Percentiles rank a stretch among this genome's conserved stretches.
These are phyloP conservation scores for Fusarium solani-melongenae DNA, from an alignment of 2,329 filamentous ascomycete species.

Conservation along the genomic window DNA sequence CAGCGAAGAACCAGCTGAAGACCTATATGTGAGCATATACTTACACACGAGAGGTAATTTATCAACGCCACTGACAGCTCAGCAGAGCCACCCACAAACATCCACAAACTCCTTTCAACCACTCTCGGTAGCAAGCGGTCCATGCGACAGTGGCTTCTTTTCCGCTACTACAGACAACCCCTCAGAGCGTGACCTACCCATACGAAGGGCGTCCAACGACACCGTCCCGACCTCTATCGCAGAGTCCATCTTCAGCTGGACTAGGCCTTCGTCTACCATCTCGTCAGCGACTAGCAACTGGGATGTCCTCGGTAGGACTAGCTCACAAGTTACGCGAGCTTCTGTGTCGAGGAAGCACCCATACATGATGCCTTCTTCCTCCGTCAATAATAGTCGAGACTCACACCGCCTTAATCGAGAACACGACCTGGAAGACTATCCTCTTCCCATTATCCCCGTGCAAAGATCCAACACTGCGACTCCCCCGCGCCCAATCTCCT, in stretches of 20 bases:
- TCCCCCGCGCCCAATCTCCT: background rate
- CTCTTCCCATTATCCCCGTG: background rate
- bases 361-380: conserved; percentile 14
- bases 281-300: conserved; percentile 19
- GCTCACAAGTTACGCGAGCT: background rate
- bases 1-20: background rate
- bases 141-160: background rate
- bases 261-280: conserved; percentile 10
- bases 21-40: background rate
- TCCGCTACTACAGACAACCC: background rate
- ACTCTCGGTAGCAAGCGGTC: background rate
- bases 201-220: conserved; percentile 1
- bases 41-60: background rate
- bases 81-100: background rate
- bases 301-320: conserved; percentile 4
- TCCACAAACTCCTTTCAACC: background rate
- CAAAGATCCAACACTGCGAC: background rate
- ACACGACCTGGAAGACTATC: conserved; percentile 5
- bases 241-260: conserved; percentile 16
- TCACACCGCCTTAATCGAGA: conserved; percentile 4
- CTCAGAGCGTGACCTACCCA: conserved; percentile 1
- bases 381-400: background rate
- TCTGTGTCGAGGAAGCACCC: background rate
- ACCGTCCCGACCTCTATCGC: conserved; percentile 1
- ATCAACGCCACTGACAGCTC: background rate